Conservation (phyloP, 2,329 filamentous ascomycete species). For the Aspergillus fumigatus region DNA sequence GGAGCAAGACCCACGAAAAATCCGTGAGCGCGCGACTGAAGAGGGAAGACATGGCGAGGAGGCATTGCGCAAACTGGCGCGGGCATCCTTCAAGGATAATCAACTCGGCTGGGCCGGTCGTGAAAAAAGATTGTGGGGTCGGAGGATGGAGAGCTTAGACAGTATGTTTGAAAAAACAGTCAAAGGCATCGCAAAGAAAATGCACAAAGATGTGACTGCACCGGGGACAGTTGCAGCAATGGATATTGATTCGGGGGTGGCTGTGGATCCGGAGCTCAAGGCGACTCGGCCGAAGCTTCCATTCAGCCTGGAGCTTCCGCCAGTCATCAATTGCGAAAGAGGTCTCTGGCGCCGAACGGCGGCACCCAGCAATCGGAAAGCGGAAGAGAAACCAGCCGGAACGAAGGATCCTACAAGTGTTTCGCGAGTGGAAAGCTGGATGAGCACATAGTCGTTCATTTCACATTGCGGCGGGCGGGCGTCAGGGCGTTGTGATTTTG, state of each 20-base stretch:
- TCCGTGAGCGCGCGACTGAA: conserved; percentile 60
- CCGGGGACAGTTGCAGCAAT: conserved; percentile 23
- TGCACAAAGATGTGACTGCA: conserved; percentile 27
- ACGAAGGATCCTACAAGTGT: conserved; percentile 20
- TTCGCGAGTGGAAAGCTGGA: conserved; percentile 20
- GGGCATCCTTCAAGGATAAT: conserved; percentile 43
- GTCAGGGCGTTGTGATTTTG: conserved; percentile 16
- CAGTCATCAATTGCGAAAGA: conserved; percentile 58
- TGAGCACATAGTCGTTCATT: conserved; percentile 18
- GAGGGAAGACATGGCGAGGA: conserved; percentile 63
- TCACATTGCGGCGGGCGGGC: conserved; percentile 6
- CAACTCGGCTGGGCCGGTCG: conserved; percentile 38
- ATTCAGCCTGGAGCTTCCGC: conserved; percentile 40
- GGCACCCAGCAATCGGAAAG: conserved; percentile 27
- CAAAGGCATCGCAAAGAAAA: conserved; percentile 44
- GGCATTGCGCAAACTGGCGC: conserved; percentile 57
- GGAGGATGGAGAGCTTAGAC: conserved; percentile 40
- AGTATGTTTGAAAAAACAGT: conserved; percentile 55
- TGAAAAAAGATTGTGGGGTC: conserved; percentile 38
- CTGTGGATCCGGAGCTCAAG: conserved; percentile 24
- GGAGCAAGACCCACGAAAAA: conserved; percentile 56
- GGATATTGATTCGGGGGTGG: conserved; percentile 26
- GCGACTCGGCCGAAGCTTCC: conserved; percentile 20
- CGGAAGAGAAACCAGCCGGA: conserved; percentile 29
- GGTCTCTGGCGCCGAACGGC: conserved; percentile 52